phyloP scores from a whole-genome alignment of 2,329 filamentous ascomycete genomes.

The Microdochium trichocladiopsis region DNA sequence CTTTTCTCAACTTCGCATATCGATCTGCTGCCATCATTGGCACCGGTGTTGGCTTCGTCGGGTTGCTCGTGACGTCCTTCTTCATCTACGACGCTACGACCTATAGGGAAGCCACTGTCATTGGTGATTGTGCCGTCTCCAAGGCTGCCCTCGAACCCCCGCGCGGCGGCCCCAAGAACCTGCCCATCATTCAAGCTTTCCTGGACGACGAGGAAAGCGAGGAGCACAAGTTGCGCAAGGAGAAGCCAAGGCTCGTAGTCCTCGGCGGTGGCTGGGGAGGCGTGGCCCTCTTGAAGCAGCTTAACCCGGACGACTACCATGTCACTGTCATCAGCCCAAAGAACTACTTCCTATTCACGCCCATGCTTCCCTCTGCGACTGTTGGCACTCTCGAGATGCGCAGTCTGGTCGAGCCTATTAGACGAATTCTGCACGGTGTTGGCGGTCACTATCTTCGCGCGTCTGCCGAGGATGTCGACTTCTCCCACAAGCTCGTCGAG shows the following conservation, averaged over 20 bases:
- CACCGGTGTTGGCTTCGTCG: slow-evolving; percentile 65
- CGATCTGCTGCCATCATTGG: slow-evolving; percentile 67
- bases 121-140: slow-evolving; percentile 74
- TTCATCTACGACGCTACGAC: slow-evolving; percentile 93
- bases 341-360: slow-evolving; percentile 97
- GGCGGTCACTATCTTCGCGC: slow-evolving; percentile 87
- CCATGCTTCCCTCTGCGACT: slow-evolving; percentile 94
- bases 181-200: slow-evolving; percentile 81
- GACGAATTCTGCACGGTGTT: slow-evolving; percentile 71
- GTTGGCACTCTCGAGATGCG: slow-evolving; percentile 90
- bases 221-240: slow-evolving; percentile 62
- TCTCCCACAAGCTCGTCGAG: slow-evolving; percentile 85
- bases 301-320: slow-evolving; percentile 89
- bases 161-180: slow-evolving; percentile 85
- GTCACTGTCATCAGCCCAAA: slow-evolving; percentile 90
- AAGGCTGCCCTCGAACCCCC: slow-evolving; percentile 74
- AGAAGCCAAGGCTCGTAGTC: slow-evolving; percentile 90
- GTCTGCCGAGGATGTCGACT: slow-evolving; percentile 81
- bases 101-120: slow-evolving; percentile 65
- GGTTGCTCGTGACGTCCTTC: slow-evolving; percentile 68
- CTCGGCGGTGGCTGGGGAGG: slow-evolving; percentile 93
- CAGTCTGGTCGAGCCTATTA: slow-evolving; percentile 87
- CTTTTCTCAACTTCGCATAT: slow-evolving; percentile 53
- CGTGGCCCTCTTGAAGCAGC: slow-evolving; percentile 81
- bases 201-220: slow-evolving; percentile 83